These are phyloP conservation scores for Phytophthora chlamydospora DNA, from an alignment of 352 stramenopile genomes.

Conservation along the genomic window DNA sequence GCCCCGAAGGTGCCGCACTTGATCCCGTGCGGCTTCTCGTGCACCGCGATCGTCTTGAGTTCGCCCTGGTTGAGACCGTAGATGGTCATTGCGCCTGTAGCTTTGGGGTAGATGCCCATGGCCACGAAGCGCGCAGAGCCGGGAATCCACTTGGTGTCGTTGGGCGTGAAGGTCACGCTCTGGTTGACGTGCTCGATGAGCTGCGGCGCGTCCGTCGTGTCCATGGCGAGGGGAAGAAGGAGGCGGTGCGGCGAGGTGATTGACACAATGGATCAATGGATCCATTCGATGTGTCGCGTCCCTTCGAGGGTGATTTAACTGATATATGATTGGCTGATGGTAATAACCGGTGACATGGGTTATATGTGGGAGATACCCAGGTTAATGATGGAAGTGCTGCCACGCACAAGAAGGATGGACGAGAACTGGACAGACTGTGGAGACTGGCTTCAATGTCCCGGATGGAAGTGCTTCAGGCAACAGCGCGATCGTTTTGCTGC, in stretches of 20 bases:
- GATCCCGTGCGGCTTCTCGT: slow-evolving; percentile 91
- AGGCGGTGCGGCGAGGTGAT: not conserved
- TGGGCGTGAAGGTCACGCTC: slow-evolving; percentile 93
- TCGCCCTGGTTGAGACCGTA: slow-evolving; percentile 92
- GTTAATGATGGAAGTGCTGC: not conserved
- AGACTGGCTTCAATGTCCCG: no score
- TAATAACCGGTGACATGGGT: not conserved
- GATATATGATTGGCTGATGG: not conserved
- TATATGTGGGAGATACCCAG: not conserved
- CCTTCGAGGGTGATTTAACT: slow-evolving; percentile 2
- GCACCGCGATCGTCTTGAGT: slow-evolving; percentile 62
- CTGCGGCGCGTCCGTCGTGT: slow-evolving; percentile 95
- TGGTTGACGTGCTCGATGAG: slow-evolving; percentile 97
- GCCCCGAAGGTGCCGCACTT: slow-evolving; percentile 97
- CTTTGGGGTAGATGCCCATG: slow-evolving; percentile 93
- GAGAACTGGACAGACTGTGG: no score
- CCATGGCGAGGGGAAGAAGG: slow-evolving; percentile 65
- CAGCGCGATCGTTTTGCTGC: not conserved
- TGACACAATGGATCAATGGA: slow-evolving; percentile 29
- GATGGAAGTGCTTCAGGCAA: no score
- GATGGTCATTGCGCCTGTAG: slow-evolving; percentile 92
- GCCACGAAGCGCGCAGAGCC: slow-evolving; percentile 93
- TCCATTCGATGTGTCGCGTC: slow-evolving; percentile 19
- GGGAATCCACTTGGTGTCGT: slow-evolving; percentile 96
- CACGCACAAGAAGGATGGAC: no score